Base-by-base conservation (phyloP, 371 early-diverging fungal species). In the Ecytonucleospora hepatopenaei region DNA sequence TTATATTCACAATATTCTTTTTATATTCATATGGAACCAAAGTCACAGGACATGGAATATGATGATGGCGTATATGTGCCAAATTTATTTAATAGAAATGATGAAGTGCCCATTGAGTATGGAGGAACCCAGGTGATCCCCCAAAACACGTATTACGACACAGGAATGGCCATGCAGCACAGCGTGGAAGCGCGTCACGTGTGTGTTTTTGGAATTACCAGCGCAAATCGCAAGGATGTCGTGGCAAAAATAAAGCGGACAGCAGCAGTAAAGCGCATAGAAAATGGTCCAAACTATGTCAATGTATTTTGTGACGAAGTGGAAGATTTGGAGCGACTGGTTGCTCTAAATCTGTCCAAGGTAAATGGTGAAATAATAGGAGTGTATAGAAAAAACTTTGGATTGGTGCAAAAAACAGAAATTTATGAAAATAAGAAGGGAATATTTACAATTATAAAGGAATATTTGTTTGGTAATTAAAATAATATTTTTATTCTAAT, bases 291-390 rank as follows among this genome's bases (percentile, higher is more conserved):
- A 46, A 79, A 79, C 54, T 79, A 71, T 69, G 59, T 79, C 34
- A 68, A 72, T 61, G 74, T 79, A 28, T 48, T 65, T 31, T 70
- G 57, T 49, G 68, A 71, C 27, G 49, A 57, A 30, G 65, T 69
- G 17, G 69, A 69, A 4, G 26, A 48, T 21, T 63, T 71, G 23
- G 60, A 63, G 15, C 51, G 26, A 48, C 65, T 67, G 16, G 53
- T 72, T 12, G 40, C 48, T 24, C 54, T 74, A 15, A 76, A 68
- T 53, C 64, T 54, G 0, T 4, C 15, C 1, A 68, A 62, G 16
- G 33, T 76, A 23, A 74, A 74, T 54, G 79, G 74, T 12, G 79
- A 79, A 53, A 79, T 79, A 60, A 68, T 79, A 16, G 79, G 79
- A 15, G 71, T 70, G 4, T 56, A 68, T 17, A 71, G 71, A 57